Evolutionary conservation across 768 basidiomycete species (phyloP), one percentile per base, ranked within the genome.

Genomic region (Calocera viscosa): DNA sequence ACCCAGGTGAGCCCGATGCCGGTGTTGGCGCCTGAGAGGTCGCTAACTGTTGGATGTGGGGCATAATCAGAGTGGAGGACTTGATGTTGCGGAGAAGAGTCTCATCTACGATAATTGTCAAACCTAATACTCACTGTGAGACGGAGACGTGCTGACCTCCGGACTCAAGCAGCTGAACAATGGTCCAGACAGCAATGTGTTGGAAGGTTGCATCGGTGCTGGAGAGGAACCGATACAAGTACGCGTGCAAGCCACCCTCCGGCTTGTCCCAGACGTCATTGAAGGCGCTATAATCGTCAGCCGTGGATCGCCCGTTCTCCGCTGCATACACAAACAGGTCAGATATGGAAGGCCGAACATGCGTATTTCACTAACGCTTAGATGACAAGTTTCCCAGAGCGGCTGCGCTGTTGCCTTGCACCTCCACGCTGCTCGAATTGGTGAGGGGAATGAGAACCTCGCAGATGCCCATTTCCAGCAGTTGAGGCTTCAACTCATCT

Each of bases 141-240:
- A 49, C 17, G n/a, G 30, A 8, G 22, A 0, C 1, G 70, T 19
- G 11, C 79, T 47, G 70, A 90, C 89, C 91, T 69, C 91, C 90
- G n/a, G 95, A 95, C 75, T 99, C 96, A 30, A 99, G 81, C 24
- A 99, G 79, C 74, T 99, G 96, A 28, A 97, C 94, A 71, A 98
- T 94, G 0, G 96, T 97, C 96, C 96, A 99, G 49, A 99, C 94
- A 35, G 96, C 96, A 69, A 98, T 99, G 74, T 99, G 96, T 76
- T 97, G 94, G 87, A 99, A 99, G 0, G 96, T 99, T 16, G 91
- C 88, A 73, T 99, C 96, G 5, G 89, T 80, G 73, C 91, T 94
- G 43, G 86, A 91, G 71, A 99, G 78, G 85, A 99, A 99, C 49
- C 91, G 85, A 74, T 91, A 88, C 49, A 99, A 81, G 77, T 99